A percentile compares a stretch with the other conserved stretches of the same genome.
phyloP scores from a whole-genome alignment of 345 rosid genomes.

The Litchi chinensis region DNA sequence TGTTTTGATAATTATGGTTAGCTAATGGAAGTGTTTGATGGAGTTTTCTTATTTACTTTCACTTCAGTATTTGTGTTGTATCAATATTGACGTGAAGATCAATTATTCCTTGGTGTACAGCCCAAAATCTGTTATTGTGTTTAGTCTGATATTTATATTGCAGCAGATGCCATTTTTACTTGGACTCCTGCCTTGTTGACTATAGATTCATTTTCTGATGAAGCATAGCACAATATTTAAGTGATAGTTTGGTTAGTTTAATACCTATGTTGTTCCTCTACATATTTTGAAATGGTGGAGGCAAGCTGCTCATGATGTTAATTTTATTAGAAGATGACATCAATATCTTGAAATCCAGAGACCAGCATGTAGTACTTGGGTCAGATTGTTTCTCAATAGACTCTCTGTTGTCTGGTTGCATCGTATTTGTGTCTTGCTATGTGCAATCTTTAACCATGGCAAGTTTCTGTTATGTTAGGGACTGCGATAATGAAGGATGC shows the following conservation, averaged over 20 bases:
- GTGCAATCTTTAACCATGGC: not conserved
- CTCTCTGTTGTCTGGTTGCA: not conserved
- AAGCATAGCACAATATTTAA: not conserved
- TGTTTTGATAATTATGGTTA: not conserved
- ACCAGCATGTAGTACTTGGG: not conserved
- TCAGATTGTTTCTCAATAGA: not conserved
- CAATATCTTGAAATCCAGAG: not conserved
- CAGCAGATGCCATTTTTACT: not conserved
- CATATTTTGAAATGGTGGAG: not conserved
- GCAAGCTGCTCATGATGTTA: not conserved
- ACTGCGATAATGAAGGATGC: conserved; percentile 8
- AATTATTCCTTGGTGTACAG: not conserved
- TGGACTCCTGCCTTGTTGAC: not conserved
- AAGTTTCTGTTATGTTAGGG: not conserved
- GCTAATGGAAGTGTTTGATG: not conserved
- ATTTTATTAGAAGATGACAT: not conserved
- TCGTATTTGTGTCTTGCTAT: not conserved
- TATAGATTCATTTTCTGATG: not conserved
- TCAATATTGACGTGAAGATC: not conserved
- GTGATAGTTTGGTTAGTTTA: too few species aligned
- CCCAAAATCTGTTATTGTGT: not conserved
- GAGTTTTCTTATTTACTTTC: not conserved
- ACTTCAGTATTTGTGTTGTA: not conserved
- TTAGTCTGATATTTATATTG: not conserved
- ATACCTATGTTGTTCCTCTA: not conserved